Percentiles rank a stretch among this genome's conserved stretches.
These are phyloP conservation scores for Fusarium solani-melongenae DNA, from an alignment of 2,329 filamentous ascomycete species.

Conservation along the genomic window DNA sequence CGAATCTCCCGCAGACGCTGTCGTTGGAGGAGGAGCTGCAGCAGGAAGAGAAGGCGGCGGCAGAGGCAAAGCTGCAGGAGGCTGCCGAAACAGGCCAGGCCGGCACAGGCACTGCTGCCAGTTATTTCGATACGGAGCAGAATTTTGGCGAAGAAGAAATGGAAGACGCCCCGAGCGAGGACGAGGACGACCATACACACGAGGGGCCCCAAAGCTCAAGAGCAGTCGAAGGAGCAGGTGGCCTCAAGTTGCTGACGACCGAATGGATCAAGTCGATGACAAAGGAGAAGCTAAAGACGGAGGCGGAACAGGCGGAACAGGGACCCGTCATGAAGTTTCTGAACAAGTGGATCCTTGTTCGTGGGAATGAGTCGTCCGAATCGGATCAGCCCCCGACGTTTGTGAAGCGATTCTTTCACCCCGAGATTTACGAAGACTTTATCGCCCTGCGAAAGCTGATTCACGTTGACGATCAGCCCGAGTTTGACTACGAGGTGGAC, in stretches of 20 bases:
- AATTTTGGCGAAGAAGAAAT: constrained; percentile 50
- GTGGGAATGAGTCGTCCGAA: constrained; percentile 35
- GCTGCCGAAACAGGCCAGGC: constrained; percentile 38
- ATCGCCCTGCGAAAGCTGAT: constrained; percentile 75
- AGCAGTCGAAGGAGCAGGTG: constrained; percentile 53
- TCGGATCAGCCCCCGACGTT: constrained; percentile 57
- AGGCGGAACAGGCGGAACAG: constrained; percentile 36
- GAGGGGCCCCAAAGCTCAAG: constrained; percentile 42
- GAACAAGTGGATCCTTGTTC: constrained; percentile 42
- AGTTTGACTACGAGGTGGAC: constrained; percentile 60
- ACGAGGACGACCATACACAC: constrained; percentile 40
- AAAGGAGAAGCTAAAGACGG: constrained; percentile 46
- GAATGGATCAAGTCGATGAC: constrained; percentile 52
- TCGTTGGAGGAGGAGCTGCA: constrained; percentile 64
- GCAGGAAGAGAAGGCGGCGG: constrained; percentile 60
- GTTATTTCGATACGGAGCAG: constrained; percentile 50
- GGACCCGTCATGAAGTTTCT: constrained; percentile 45
- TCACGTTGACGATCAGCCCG: constrained; percentile 61
- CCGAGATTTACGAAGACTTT: constrained; percentile 82
- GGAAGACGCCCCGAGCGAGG: constrained; percentile 42
- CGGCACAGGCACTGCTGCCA: constrained; percentile 42
- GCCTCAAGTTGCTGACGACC: constrained; percentile 46
- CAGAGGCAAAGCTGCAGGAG: constrained; percentile 40
- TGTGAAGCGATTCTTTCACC: constrained; percentile 77
- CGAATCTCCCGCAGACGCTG: constrained; percentile 82